Evolutionary conservation across 2,329 filamentous ascomycete species (phyloP).

Genomic region (Cryphonectria carpinicola): DNA sequence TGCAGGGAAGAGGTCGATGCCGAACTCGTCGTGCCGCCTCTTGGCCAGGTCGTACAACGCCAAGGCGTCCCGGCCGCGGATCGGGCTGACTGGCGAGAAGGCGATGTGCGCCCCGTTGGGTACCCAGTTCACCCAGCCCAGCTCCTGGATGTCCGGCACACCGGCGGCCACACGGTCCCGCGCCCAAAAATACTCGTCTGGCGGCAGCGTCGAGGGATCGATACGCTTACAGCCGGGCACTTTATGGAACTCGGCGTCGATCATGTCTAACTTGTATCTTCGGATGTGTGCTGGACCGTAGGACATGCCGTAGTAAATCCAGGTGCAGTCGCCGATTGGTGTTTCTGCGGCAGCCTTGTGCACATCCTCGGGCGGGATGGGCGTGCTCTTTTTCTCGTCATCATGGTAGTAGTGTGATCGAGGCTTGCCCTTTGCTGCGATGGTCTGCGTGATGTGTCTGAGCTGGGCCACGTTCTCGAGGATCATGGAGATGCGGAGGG

Average conservation of each 20-base stretch:
- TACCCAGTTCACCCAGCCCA: constrained; percentile 43
- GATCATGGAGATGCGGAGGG: constrained; percentile 39
- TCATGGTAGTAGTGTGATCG: constrained; percentile 39
- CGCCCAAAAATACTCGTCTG: constrained; percentile 31
- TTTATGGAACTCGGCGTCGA: constrained; percentile 39
- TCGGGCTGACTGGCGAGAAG: constrained; percentile 43
- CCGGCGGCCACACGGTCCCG: constrained; percentile 32
- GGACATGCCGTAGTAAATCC: constrained; percentile 52
- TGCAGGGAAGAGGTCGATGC: constrained; percentile 39
- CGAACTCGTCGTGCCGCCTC: constrained; percentile 33
- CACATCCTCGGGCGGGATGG: constrained; percentile 45
- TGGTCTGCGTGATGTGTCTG: constrained; percentile 44
- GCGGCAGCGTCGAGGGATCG: constrained; percentile 32
- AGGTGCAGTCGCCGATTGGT: constrained; percentile 37
- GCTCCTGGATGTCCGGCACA: constrained; percentile 44
- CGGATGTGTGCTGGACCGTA: constrained; percentile 38
- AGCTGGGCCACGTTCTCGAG: constrained; percentile 52
- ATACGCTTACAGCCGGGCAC: constrained; percentile 38
- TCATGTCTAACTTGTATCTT: constrained; percentile 39
- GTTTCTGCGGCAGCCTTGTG: constrained; percentile 36
- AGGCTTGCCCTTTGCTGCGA: constrained; percentile 42
- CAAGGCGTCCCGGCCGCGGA: constrained; percentile 41
- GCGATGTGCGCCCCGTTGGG: constrained; percentile 44
- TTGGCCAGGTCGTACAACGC: constrained; percentile 40
- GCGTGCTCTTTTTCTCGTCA: constrained; percentile 34